A percentile compares a stretch with the other conserved stretches of the same genome.
Evolutionary conservation across 768 basidiomycete species (phyloP).

Genomic region (Kwoniella mangroviensis): DNA sequence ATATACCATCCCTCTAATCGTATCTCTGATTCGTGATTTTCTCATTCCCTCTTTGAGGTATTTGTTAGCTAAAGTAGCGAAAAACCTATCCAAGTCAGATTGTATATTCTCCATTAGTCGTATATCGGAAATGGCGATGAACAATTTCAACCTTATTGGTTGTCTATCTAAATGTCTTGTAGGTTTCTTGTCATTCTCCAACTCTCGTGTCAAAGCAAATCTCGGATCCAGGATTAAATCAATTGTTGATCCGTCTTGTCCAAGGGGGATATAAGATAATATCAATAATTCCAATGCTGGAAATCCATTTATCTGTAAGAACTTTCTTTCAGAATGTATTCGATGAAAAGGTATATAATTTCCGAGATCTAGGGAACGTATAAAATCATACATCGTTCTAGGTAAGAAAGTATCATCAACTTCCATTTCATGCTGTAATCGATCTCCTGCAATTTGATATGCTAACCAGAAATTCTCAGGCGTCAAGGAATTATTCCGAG

Average conservation of each 20-base stretch:
- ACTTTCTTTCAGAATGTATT: background rate
- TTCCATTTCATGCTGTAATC: conserved; percentile 4
- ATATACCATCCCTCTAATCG: background rate
- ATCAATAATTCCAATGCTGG: conserved; percentile 18
- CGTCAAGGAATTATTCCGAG: conserved; percentile 12
- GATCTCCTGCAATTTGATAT: conserved; percentile 7
- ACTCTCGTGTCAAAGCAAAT: conserved; percentile 2
- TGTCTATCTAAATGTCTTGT: conserved; percentile 1
- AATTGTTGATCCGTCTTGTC: conserved; percentile 7
- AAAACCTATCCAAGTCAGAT: conserved; percentile 3
- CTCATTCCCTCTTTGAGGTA: background rate
- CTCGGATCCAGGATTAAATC: conserved; percentile 9
- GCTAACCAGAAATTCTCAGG: conserved; percentile 5
- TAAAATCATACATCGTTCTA: conserved; percentile 15
- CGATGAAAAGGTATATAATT: conserved; percentile 17
- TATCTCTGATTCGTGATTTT: background rate
- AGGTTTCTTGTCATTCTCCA: background rate
- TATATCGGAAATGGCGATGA: conserved; percentile 2
- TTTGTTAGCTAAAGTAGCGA: background rate
- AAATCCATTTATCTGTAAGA: conserved; percentile 6
- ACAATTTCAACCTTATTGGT: conserved; percentile 7
- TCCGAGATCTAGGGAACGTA: conserved; percentile 18
- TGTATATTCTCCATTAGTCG: conserved; percentile 4
- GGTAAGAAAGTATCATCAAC: background rate
- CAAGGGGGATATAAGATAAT: conserved; percentile 13